These are phyloP conservation scores for Botrytis hyacinthi DNA, from an alignment of 2,329 filamentous ascomycete genomes.

Conservation along the genomic window DNA sequence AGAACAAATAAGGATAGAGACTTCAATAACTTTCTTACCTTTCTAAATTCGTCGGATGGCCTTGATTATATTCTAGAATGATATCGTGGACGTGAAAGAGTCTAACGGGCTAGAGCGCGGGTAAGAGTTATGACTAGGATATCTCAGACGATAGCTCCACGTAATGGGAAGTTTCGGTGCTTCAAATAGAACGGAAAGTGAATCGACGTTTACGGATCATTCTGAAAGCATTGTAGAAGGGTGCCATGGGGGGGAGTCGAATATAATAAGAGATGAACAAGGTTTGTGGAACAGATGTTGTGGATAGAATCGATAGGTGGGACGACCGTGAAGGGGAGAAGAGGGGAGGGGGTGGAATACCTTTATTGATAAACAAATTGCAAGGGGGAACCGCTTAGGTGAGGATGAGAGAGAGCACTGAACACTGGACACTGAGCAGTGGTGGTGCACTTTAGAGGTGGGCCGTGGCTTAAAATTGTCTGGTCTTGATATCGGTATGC, in stretches of 20 bases:
- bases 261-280: slow-evolving; percentile 16
- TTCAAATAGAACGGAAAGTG: slow-evolving; percentile 38
- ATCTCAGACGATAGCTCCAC: slow-evolving; percentile 7
- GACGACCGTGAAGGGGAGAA: slow-evolving; percentile 6
- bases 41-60: not conserved
- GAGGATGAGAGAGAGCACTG: not conserved
- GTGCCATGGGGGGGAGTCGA: slow-evolving; percentile 27
- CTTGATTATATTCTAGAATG: slow-evolving; percentile 3
- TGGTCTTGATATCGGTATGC: not conserved
- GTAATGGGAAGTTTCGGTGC: slow-evolving; percentile 14
- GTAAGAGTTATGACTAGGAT: not conserved
- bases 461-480: not conserved
- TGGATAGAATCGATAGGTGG: slow-evolving; percentile 23
- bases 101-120: not conserved
- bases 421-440: not conserved
- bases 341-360: slow-evolving; percentile 7
- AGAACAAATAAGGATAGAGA: slow-evolving; percentile 11
- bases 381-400: not conserved
- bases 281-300: slow-evolving; percentile 30
- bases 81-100: not conserved
- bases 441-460: not conserved
- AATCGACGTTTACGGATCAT: slow-evolving; percentile 38
- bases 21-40: slow-evolving; percentile 5
- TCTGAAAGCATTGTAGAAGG: slow-evolving; percentile 28
- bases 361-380: slow-evolving; percentile 11